Base-by-base conservation (phyloP, 83 land plant species). In the Picea abies region DNA sequence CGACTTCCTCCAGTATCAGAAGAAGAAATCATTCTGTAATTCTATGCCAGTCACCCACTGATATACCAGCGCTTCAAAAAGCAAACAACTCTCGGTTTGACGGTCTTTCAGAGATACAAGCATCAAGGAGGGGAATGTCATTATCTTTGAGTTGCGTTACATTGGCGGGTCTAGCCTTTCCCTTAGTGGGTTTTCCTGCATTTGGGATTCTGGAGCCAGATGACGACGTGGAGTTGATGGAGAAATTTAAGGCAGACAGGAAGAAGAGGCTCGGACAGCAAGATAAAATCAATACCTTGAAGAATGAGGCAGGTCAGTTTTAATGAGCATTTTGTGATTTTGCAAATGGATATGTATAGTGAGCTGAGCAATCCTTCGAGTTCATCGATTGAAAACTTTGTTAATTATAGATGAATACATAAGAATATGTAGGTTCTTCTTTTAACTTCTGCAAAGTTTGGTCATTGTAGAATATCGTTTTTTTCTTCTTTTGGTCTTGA, bases 231-330 rank as follows among this genome's bases (percentile, higher is more conserved):
- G 89, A 79, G 82, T 86, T 89, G 39, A 84, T 89, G n/a, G 91
- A 89, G 89, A 89, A 89, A 82, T 89, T 87, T 63, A 89, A 89
- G 82, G 91, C 79, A 75, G 89, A 87, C 67, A 80, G 86, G 72
- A 85, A 82, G 84, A 87, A 87, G 76, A 80, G 86, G 52, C 76
- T 89, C 52, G 78, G 79, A 70, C 65, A 70, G 65, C 82, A 84
- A 35, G 81, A 69, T 14, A 73, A 83, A 20, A 80, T 84, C 41
- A 87, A 82, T 60, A 58, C 77, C 3, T 79, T 84, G 80, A 84
- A 84, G 84, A 84, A 84, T 41, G 91, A 89, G 83, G 83, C 89
- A 79, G 91, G 91, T 89, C 41, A 62, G 79, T 78, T 72, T 76
- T 75, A 49, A 52, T 75, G 22, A n/a, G 37, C 37, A 35, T 69